These are phyloP conservation scores for Nicotiana attenuata DNA, from an alignment of 257 asterid species.

Conservation along the genomic window DNA sequence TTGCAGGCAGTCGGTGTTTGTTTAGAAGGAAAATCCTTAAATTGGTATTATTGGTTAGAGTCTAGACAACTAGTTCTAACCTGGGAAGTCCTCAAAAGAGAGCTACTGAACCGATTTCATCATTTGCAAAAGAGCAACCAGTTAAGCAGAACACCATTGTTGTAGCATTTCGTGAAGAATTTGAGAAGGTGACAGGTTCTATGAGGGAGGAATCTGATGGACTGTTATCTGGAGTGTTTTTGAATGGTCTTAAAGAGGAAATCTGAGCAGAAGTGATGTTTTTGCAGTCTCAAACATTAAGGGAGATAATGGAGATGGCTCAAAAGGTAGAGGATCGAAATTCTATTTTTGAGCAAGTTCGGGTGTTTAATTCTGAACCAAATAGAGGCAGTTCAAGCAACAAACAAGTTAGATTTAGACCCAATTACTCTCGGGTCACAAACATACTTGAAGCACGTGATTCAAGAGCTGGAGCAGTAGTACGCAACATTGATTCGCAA, in stretches of 20 bases:
- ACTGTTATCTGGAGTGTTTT: not conserved
- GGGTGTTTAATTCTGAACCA: not conserved
- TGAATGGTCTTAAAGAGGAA: not conserved
- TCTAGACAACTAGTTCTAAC: too few relatives aligned
- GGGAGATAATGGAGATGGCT: not conserved
- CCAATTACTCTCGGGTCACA: not conserved
- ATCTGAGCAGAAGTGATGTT: not conserved
- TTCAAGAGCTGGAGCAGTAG: not conserved
- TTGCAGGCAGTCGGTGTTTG: too few relatives aligned
- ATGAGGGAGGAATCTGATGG: not conserved
- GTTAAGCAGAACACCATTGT: too few relatives aligned
- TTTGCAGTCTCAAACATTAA: not conserved
- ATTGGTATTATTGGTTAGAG: too few relatives aligned
- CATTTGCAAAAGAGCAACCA: too few relatives aligned
- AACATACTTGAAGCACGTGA: not conserved
- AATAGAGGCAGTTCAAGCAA: not conserved
- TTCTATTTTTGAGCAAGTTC: not conserved
- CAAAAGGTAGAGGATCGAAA: not conserved
- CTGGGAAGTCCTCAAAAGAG: too few relatives aligned
- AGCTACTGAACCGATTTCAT: too few relatives aligned
- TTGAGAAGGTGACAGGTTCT: too few relatives aligned
- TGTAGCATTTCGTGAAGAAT: too few relatives aligned
- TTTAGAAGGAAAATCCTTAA: too few relatives aligned
- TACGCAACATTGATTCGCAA: too few relatives aligned
- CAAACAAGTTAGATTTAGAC: not conserved